A percentile compares a stretch with the other conserved stretches of the same genome.
These are phyloP conservation scores for Lycium barbarum DNA, from an alignment of 257 asterid species.

Conservation along the genomic window DNA sequence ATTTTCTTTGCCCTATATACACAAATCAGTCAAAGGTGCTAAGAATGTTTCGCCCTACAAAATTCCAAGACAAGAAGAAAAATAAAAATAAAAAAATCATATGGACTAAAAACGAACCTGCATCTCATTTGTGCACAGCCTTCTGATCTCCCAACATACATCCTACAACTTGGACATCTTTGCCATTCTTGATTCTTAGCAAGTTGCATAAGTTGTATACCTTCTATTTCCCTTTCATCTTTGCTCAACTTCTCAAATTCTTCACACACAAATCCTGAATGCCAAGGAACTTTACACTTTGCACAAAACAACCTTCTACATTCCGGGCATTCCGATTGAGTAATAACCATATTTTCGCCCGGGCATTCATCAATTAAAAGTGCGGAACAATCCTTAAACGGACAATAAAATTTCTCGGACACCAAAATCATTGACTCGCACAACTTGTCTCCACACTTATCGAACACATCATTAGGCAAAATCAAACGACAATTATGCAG, in stretches of 20 bases:
- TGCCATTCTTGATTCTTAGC: slow-evolving; percentile 34
- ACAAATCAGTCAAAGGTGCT: no score
- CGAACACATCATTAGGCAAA: slow-evolving; percentile 61
- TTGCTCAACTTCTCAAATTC: slow-evolving; percentile 51
- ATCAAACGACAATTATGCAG: slow-evolving; percentile 58
- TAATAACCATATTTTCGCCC: not conserved
- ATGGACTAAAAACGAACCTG: slow-evolving; percentile 31
- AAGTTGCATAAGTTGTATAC: slow-evolving; percentile 29
- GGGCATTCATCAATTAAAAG: slow-evolving; percentile 48
- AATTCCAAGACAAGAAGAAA: not conserved
- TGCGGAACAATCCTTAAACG: slow-evolving; percentile 66
- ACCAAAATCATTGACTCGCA: slow-evolving; percentile 62
- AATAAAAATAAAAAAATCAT: not conserved
- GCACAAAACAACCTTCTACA: slow-evolving; percentile 66
- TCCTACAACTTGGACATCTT: slow-evolving; percentile 40
- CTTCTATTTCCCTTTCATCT: slow-evolving; percentile 35
- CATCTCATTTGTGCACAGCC: slow-evolving; percentile 39
- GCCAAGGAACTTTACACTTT: slow-evolving; percentile 70
- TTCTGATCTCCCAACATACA: slow-evolving; percentile 32
- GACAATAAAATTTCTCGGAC: slow-evolving; percentile 63
- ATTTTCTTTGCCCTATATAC: no score
- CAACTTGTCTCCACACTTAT: slow-evolving; percentile 69
- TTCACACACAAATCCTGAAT: slow-evolving; percentile 46
- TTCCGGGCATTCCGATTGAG: slow-evolving; percentile 55
- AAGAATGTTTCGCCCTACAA: no score